Evolutionary conservation across 768 basidiomycete species (phyloP), one percentile per base, ranked within the genome.

Genomic region (Leccinum olivaceopallidum): DNA sequence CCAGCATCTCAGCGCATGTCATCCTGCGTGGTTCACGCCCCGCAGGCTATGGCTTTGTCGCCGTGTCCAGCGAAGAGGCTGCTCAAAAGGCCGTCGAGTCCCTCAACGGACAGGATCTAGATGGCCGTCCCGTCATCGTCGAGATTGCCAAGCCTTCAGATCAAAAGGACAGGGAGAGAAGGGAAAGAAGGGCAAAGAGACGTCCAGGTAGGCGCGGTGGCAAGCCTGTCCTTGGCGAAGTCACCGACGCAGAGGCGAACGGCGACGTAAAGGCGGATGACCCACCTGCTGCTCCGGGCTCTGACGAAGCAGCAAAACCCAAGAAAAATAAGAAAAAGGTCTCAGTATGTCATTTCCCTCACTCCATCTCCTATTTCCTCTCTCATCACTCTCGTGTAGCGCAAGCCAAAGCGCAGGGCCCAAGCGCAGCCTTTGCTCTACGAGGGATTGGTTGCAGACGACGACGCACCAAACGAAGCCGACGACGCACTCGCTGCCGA

Each of bases 11-110:
- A 65, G 91, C 85, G 67, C 88, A 92, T 76, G 85, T 95, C 77
- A 94, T 95, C 77, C 79, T 87, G 77, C 92, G 93, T 67, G 90
- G 91, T 72, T 79, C 80, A 60, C 89, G 91, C 74, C 89, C 93
- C 63, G 89, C 93, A 72, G 92, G 94, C 62, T 96, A 95, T 78
- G 94, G 93, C 67, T 96, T 96, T 75, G 94, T 95, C 73, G 86
- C 93, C 67, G 81, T 94, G 76, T 78, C 83, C 72, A 88, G 82
- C 75, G 80, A 80, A 73, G 92, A 91, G 77, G 91, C 93, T 73
- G 92, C 90, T 63, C 82, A 92, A 79, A 85, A 85, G 76, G 94
- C 94, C 62, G 90, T 94, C 75, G 87, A 92, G 63, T 76, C 80
- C 69, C 90, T 96, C 72, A 81, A 95, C 85, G 89, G 90, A 80